Evolutionary conservation across 148 eudicot species (phyloP), one percentile per base, ranked within the genome.

Genomic region (Chenopodium quinoa): DNA sequence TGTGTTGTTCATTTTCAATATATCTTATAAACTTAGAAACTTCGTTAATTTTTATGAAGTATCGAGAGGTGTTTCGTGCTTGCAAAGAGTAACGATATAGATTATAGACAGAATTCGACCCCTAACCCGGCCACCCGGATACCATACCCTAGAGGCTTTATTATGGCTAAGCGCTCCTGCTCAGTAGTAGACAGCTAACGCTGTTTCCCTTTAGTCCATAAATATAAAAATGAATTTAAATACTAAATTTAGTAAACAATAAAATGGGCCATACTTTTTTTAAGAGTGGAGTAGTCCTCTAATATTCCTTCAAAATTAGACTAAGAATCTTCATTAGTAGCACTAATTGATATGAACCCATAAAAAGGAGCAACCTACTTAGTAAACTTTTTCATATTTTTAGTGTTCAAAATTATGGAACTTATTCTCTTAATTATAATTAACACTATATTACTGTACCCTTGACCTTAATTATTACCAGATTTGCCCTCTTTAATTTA

Each of bases 151-250:
- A 40, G 44, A 40, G 44, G 44, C 44, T 40, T 40, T 40, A 5
- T 52, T 58, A 58, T 10, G 66, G 66, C 60, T 23, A 46, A 48
- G 2, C 71, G 63, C 44, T 65, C 54, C 40, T 50, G 75, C 73
- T 34, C 48, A 63, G 75, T 77, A 83, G 48, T 71, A 60, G 79
- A 79, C 85, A 83, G 77, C 84, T 72, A 70, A 56, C 29, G n/a
- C 14, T 82, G 81, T 60, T 32, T 52, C 44, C 75, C 75, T 69
- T 67, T 75, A 27, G 17, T 64, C 19, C 22, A 72, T 27, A 14
- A 63, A 62, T 23, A 66, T 40, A 83, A 78, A 78, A 56, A 34
- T 37, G 34, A 63, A 16, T 50, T 64, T 22, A 67, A 71, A 65
- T 78, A 83, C 72, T 32, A 60, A n/a, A 11, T 60, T 20, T 58